These are phyloP conservation scores for Clarireedia homoeocarpa DNA, from an alignment of 2,329 filamentous ascomycete genomes.

Conservation along the genomic window DNA sequence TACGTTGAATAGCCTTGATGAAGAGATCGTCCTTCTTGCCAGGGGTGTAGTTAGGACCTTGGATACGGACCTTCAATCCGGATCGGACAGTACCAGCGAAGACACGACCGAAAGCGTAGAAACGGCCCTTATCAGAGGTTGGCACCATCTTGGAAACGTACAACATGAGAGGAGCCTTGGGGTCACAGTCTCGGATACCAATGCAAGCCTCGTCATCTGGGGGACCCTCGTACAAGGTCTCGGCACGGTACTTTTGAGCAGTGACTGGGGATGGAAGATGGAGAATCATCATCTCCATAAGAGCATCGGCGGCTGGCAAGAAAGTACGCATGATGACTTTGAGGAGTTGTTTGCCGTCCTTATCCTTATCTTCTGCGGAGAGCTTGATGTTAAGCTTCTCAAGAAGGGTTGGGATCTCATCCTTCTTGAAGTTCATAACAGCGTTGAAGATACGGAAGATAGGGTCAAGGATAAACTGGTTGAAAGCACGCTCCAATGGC, in stretches of 20 bases:
- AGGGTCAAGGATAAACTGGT: conserved; percentile 98
- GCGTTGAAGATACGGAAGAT: conserved; percentile 98
- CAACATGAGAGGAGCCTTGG: conserved; percentile 97
- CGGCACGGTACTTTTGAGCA: conserved; percentile 94
- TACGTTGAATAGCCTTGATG: conserved; percentile 99
- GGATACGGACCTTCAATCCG: conserved; percentile 99
- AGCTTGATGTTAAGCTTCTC: conserved; percentile 97
- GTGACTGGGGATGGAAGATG: conserved; percentile 94
- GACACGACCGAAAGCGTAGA: conserved; percentile 99
- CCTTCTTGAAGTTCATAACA: conserved; percentile 98
- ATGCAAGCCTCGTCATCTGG: conserved; percentile 85
- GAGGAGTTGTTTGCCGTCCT: conserved; percentile 95
- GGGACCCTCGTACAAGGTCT: conserved; percentile 98
- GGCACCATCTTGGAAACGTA: conserved; percentile 99
- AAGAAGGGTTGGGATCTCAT: conserved; percentile 74
- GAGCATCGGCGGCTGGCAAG: conserved; percentile 94
- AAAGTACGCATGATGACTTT: conserved; percentile 99
- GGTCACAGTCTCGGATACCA: conserved; percentile 96
- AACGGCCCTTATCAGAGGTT: conserved; percentile 98
- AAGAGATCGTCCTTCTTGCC: conserved; percentile 99
- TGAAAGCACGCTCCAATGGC: conserved; percentile 94
- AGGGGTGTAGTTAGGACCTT: conserved; percentile 96
- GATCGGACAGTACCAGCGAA: conserved; percentile 97
- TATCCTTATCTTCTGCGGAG: conserved; percentile 72
- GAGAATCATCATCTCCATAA: conserved; percentile 99